Percentiles rank a stretch among this genome's conserved stretches.
Conservation (phyloP, 305 asterid genomes). For the Fraxinus baroniana region DNA sequence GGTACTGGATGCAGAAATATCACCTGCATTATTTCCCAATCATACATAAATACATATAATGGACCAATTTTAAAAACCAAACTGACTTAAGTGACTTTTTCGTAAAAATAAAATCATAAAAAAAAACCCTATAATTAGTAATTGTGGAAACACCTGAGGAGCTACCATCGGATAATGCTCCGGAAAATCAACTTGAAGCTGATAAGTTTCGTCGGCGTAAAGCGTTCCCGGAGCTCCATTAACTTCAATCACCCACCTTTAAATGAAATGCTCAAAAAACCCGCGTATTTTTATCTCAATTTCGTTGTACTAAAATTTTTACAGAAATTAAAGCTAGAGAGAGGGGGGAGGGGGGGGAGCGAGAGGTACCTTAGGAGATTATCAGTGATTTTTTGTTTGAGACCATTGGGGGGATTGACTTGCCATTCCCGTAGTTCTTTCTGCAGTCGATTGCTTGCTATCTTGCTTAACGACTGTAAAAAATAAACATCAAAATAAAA, state of each 20-base stretch:
- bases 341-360: background rate
- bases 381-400: conserved; percentile 80
- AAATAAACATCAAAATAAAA: background rate
- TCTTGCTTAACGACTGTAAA: conserved; percentile 82
- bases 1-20: conserved; percentile 87
- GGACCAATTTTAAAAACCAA: too few relatives aligned
- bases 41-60: background rate
- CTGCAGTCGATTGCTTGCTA: conserved; percentile 87
- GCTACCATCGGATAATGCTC: conserved; percentile 99
- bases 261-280: background rate
- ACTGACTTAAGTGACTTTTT: background rate
- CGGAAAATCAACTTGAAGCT: conserved; percentile 96
- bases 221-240: conserved; percentile 86
- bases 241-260: conserved; percentile 91
- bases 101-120: background rate
- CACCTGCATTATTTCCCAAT: conserved; percentile 50
- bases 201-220: conserved; percentile 74
- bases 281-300: background rate
- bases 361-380: conserved; percentile 71
- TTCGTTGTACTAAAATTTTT: background rate
- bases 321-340: background rate
- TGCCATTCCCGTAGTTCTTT: conserved; percentile 94
- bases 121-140: background rate
- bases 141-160: conserved; percentile 64
- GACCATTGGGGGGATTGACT: conserved; percentile 82